Conservation (phyloP, 306 rosid genomes). For the Ammopiptanthus mongolicus region DNA sequence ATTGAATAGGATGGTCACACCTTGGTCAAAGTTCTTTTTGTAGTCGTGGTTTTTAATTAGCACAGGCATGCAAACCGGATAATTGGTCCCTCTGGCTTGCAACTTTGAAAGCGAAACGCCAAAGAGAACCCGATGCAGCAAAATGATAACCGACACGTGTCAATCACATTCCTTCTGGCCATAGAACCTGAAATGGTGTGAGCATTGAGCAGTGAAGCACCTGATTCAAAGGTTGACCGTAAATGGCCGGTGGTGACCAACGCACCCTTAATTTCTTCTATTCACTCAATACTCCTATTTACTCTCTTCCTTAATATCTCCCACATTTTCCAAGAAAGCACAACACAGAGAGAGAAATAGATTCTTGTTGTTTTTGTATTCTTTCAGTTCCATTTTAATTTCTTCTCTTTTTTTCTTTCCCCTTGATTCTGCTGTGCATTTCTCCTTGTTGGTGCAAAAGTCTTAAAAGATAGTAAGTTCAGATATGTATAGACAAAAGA, state of each 20-base stretch:
- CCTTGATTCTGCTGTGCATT: not conserved
- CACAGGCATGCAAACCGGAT: constrained; percentile 65
- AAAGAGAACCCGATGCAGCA: constrained; percentile 7
- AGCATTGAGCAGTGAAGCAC: not conserved
- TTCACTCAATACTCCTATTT: constrained; percentile 14
- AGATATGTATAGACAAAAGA: too few relatives aligned
- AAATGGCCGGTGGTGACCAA: constrained; percentile 36
- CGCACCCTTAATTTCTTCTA: not conserved
- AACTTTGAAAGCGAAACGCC: constrained; percentile 30
- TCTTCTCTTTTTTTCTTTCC: too few relatives aligned
- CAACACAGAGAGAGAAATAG: not conserved
- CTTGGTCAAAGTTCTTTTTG: constrained; percentile 55
- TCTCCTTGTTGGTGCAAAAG: not conserved
- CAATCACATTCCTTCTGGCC: constrained; percentile 55
- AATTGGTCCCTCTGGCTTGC: constrained; percentile 55
- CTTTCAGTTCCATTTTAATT: not conserved
- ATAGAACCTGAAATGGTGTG: constrained; percentile 54
- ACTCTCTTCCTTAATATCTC: constrained; percentile 14
- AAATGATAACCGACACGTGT: constrained; percentile 46
- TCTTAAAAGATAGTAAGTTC: too few relatives aligned
- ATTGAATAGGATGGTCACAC: constrained; percentile 18
- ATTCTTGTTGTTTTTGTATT: constrained; percentile 18
- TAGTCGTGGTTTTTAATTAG: constrained; percentile 35
- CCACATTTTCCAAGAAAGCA: constrained; percentile 37
- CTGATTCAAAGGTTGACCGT: constrained; percentile 44